phyloP scores from a whole-genome alignment of 345 rosid genomes.

The Eutrema yunnanense region DNA sequence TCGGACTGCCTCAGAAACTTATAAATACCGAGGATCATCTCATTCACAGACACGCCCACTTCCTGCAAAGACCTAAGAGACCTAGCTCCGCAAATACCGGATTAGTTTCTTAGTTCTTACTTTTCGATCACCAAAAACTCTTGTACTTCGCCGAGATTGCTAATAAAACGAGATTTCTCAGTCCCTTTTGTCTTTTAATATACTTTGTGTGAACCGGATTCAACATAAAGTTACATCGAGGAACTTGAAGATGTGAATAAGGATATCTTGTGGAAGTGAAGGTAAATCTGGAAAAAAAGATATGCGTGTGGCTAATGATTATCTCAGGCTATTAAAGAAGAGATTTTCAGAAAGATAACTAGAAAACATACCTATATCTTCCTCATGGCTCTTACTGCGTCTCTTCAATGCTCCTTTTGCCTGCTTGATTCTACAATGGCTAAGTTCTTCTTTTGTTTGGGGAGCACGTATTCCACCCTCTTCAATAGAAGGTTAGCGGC shows the following conservation, averaged over 20 bases:
- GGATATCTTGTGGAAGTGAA: slow-evolving; percentile 67
- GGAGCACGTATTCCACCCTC: slow-evolving; percentile 62
- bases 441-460: slow-evolving; percentile 77
- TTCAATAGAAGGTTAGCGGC: slow-evolving; percentile 63
- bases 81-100: no score
- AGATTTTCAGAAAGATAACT: background rate
- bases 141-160: no score
- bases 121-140: no score
- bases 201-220: no score
- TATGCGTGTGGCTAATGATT: background rate
- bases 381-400: slow-evolving; percentile 39
- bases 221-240: slow-evolving; percentile 60
- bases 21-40: no score
- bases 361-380: slow-evolving; percentile 36
- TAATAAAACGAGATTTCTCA: no score
- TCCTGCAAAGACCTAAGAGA: no score
- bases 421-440: slow-evolving; percentile 64
- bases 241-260: slow-evolving; percentile 55
- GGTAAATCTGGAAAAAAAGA: slow-evolving; percentile 37
- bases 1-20: no score
- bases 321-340: background rate
- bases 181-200: no score
- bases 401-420: slow-evolving; percentile 74
- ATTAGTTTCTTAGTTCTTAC: no score
- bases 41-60: no score